Conservation (phyloP, 805 yeast genomes). For the Candida multigemmis region DNA sequence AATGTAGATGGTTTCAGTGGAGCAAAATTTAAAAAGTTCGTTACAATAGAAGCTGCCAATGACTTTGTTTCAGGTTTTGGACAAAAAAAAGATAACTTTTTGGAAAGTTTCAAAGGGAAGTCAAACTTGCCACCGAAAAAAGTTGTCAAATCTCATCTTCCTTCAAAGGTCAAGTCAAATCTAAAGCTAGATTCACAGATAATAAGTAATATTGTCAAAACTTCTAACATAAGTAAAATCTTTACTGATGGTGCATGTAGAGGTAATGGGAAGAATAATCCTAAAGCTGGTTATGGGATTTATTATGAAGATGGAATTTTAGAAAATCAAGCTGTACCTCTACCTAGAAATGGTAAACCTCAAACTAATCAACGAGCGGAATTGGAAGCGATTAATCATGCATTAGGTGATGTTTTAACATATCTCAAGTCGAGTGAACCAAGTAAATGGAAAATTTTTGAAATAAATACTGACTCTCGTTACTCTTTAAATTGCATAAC, state of each 20-base stretch:
- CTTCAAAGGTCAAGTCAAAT: no score
- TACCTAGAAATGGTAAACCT: constrained; percentile 27
- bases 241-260: constrained; percentile 76
- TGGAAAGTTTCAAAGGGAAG: no score
- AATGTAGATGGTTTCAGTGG: constrained; percentile 48
- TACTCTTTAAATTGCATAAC: constrained; percentile 50
- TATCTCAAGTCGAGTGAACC: constrained; percentile 17
- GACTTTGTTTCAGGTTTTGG: no score
- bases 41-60: constrained; percentile 37
- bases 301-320: constrained; percentile 51
- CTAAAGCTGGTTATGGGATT: constrained; percentile 64
- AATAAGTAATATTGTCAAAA: no score
- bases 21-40: constrained; percentile 50
- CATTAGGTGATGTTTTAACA: constrained; percentile 31
- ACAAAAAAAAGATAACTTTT: no score
- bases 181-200: no score
- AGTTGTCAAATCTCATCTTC: no score
- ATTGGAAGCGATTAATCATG: constrained; percentile 53
- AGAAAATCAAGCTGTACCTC: constrained; percentile 46
- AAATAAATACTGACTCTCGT: constrained; percentile 60
- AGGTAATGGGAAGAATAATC: constrained; percentile 39
- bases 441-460: constrained; percentile 20
- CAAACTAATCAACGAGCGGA: constrained; percentile 86
- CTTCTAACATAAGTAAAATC: no score
- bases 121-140: no score